Evolutionary conservation across 345 rosid genomes (phyloP), one percentile per base, ranked within the genome.

Genomic region (Brassica cretica): DNA sequence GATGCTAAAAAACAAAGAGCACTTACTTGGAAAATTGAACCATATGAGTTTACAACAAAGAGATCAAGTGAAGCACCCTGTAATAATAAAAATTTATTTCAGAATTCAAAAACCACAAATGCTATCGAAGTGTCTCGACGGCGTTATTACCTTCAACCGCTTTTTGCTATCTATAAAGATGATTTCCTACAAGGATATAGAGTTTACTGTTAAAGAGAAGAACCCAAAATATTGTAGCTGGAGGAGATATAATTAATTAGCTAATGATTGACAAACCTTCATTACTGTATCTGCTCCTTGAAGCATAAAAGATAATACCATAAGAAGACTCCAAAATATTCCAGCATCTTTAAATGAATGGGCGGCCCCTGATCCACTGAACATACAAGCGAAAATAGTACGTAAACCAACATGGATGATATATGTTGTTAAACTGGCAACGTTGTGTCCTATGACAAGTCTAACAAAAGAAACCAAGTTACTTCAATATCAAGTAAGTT

Each of bases 11-110:
- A 49, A n/a, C 21, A 32, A 44, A 72, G 75, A 32, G 29, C 61
- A 85, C 88, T 73, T 85, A 94, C 97, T 85, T 91, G 98, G 88
- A 83, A 94, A 71, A 88, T 88, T 63, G 98, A 94, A 76, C 96
- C 97, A 70, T 82, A 94, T 64, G 97, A 91, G 85, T 94, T 94
- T 56, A 94, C 89, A 77, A 94, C 89, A 83, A 94, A 93, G 18
- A 93, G 84, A 87, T 93, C 97, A 33, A 93, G 81, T 1, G 98
- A 91, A 68, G 93, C 89, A 74, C 97, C 93, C 98, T 93, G 91
- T 66, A 80, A 66, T 2, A 33, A 64, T 32, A 80, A 21, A 21
- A 21, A 21, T 21, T 21, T 1, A 1, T 44, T 71, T 80, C 73
- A 80, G 77, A 16, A 44, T 10, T 32, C 27, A 24, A 16, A 65